A percentile compares a stretch with the other conserved stretches of the same genome.
phyloP scores from a whole-genome alignment of 768 basidiomycete genomes.

The Tylopilus vinaceipallidus region DNA sequence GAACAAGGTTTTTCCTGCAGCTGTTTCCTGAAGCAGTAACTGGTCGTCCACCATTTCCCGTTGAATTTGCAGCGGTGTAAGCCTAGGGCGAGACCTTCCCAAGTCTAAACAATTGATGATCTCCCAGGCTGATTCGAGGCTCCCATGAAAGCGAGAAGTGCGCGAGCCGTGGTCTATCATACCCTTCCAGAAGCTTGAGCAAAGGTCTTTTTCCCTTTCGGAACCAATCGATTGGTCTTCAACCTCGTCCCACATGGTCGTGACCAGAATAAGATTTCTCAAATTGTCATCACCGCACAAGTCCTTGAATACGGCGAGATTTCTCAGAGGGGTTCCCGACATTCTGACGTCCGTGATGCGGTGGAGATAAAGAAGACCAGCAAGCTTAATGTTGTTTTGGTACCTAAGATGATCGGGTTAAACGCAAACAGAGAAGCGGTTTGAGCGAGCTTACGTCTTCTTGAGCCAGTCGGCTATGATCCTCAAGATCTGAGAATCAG shows the following conservation, averaged over 20 bases:
- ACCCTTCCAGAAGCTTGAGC: conserved; percentile 9
- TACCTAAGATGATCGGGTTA: conserved; percentile 5
- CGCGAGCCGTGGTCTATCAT: conserved; percentile 15
- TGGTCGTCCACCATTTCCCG: conserved; percentile 17
- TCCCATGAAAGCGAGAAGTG: conserved; percentile 11
- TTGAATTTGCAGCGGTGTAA: conserved; percentile 13
- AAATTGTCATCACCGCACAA: conserved; percentile 10
- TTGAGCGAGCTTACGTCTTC: conserved; percentile 8
- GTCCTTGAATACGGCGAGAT: conserved; percentile 6
- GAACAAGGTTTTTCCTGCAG: conserved; percentile 16
- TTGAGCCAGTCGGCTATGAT: conserved; percentile 17
- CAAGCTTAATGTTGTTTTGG: conserved; percentile 6
- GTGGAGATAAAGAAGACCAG: conserved; percentile 16
- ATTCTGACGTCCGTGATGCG: conserved; percentile 13
- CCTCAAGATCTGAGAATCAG: conserved; percentile 9
- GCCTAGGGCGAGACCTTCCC: background rate
- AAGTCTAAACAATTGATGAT: conserved; percentile 8
- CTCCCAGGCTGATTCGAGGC: conserved; percentile 12
- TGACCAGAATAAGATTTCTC: conserved; percentile 18
- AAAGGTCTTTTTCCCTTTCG: conserved; percentile 13
- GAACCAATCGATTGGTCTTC: background rate
- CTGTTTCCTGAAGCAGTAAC: conserved; percentile 7
- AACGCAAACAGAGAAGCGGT: too few relatives aligned
- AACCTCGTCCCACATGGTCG: conserved; percentile 20
- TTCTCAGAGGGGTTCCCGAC: conserved; percentile 10